Conservation (phyloP, 1,284 basidiomycete genomes). For the Mycena sp. region DNA sequence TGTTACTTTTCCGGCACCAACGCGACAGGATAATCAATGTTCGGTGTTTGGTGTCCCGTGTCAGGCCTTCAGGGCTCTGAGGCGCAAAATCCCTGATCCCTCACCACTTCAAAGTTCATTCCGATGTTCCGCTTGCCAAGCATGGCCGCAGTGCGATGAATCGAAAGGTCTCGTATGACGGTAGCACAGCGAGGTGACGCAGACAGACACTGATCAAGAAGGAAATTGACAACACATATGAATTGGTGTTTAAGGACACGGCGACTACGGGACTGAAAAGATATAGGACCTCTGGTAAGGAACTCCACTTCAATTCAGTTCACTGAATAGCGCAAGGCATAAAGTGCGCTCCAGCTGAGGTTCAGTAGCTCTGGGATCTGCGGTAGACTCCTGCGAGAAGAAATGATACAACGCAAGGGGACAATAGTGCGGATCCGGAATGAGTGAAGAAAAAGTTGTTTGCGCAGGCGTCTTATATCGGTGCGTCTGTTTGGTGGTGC, state of each 20-base stretch:
- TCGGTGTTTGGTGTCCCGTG: too few relatives aligned
- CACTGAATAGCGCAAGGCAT: conserved; percentile 18
- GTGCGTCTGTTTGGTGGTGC: background rate
- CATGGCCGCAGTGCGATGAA: too few relatives aligned
- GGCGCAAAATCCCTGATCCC: too few relatives aligned
- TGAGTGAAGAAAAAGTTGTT: conserved; percentile 15
- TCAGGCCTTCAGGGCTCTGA: too few relatives aligned
- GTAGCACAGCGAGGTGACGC: too few relatives aligned
- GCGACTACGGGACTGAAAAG: background rate
- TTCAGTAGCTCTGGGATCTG: conserved; percentile 14
- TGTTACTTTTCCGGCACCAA: too few relatives aligned
- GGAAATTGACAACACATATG: background rate
- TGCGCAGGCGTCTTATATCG: background rate
- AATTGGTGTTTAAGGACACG: too few relatives aligned
- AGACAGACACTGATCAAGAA: background rate
- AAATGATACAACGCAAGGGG: conserved; percentile 6
- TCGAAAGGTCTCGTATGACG: too few relatives aligned
- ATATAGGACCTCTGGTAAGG: conserved; percentile 30
- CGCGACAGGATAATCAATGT: too few relatives aligned
- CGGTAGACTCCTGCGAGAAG: conserved; percentile 26
- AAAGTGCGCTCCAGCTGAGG: conserved; percentile 29
- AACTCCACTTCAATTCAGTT: conserved; percentile 25
- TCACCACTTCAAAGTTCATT: too few relatives aligned
- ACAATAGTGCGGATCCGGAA: conserved; percentile 26
- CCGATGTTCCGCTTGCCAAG: too few relatives aligned